Evolutionary conservation across 78 protist species (phyloP), one percentile per base, ranked within the genome.

Genomic region (Mastigamoeba balamuthi): DNA sequence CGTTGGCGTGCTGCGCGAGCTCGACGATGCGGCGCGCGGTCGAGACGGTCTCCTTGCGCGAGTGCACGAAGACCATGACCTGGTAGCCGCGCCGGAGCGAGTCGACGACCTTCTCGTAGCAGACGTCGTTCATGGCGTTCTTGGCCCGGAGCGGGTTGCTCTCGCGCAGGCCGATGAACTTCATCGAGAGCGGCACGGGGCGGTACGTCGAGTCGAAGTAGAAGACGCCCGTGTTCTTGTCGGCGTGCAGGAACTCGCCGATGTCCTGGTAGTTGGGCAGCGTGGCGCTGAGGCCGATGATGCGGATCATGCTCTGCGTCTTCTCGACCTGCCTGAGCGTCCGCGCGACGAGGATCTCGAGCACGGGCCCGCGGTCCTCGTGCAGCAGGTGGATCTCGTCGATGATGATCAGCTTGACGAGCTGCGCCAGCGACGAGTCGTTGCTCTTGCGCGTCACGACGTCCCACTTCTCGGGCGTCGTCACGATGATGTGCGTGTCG

Each of bases 391-490:
- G 99, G 53, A 98, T 93, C 85, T 97, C 99, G 72, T 97, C 99
- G 58, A 97, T 75, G 85, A 97, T 96, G 33, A 97, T 69, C 76
- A 97, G 90, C 52, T 79, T 36, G 37, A 92, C 90, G 41, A 65
- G 8, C 52, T 7, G 38, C 27, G 87, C 44, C 27, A 87, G 78
- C 10, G 76, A 87, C 3, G 48, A 78, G 76, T 94, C 99, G 30
- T 86, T 78, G 44, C 88, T 66, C 84, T 97, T 98, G 64, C 99
- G 83, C 9, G 99, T 96, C 40, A 95, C 67, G 17, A 98, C 98
- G 70, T 98, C 99, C 99, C 99, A 98, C 69, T 98, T 98, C 87
- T 98, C 99, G 8, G 99, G 99, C 30, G 99, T 98, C 0, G 95
- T 92, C 1, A 98, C 97, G 7, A 98, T 83, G 88, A 97, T 72